Evolutionary conservation across 1,139 yeast species (phyloP), one percentile per base, ranked within the genome.

Genomic region (Kazachstania sp.): DNA sequence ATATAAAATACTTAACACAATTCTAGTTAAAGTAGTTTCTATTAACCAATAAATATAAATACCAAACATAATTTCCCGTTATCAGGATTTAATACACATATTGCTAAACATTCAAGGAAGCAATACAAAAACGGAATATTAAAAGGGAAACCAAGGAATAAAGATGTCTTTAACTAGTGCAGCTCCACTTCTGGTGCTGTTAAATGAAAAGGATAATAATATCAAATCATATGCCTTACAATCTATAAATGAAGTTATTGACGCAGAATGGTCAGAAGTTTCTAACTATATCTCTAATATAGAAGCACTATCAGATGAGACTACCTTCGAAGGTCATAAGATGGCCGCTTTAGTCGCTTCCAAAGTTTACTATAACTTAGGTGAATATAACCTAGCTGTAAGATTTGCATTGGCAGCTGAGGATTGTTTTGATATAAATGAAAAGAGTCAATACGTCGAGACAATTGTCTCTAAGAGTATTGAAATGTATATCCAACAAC

Each of bases 241-340:
- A 51, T 83, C 95, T 30, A 78, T 92, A 57, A 86, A 88, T 64
- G 78, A 73, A 36, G 78, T 85, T 49, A 96, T 88, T 48, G 95
- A 88, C 70, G 90, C 86, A 66, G 75, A 87, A 55, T 92, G 99
- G 99, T 90, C 97, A 3, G 98, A 92, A 71, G 86, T 94, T 51
- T 95, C 98, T 51, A 94, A 92, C 68, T 82, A 78, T 63, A 79
- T 92, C 55, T 73, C 86, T 41, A 92, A 85, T 52, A 73, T 87
- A 61, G 98, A 92, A 70, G 95, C 87, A 54, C 73, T 92, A 47
- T 88, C 84, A 61, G 98, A 92, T 68, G 96, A 92, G 65, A 75
- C 77, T 49, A 68, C 75, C 15, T 92, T 90, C 65, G 79, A 82
- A 44, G 79, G 83, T 52, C 79, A 95, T 57, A 71, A 79, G 47